Evolutionary conservation across 768 basidiomycete genomes (phyloP).

Genomic region (Pisolithus tinctorius): DNA sequence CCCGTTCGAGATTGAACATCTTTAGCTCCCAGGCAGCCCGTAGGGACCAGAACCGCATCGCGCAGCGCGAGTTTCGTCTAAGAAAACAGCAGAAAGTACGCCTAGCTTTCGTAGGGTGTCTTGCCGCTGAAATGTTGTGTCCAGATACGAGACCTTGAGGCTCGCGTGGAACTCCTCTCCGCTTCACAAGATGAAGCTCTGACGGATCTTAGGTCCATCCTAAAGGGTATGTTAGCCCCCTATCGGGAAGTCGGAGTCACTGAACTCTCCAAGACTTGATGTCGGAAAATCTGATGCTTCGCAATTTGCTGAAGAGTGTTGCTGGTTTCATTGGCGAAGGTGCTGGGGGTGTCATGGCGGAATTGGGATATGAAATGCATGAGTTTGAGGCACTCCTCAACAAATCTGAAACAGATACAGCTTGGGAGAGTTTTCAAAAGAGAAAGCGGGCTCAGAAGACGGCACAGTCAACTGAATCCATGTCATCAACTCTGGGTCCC

Average conservation of each 20-base stretch:
- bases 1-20: slow-evolving; percentile 1
- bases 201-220: slow-evolving; percentile 72
- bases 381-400: slow-evolving; percentile 81
- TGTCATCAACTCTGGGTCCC: slow-evolving; percentile 26
- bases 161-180: slow-evolving; percentile 89
- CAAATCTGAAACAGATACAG: slow-evolving; percentile 87
- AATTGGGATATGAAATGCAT: slow-evolving; percentile 69
- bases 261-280: slow-evolving; percentile 58
- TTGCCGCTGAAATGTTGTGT: background rate
- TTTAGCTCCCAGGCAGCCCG: slow-evolving; percentile 80
- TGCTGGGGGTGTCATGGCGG: slow-evolving; percentile 66
- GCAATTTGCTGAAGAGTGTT: slow-evolving; percentile 69
- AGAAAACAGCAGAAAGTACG: slow-evolving; percentile 82
- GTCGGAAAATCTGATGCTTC: slow-evolving; percentile 82
- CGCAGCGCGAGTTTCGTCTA: slow-evolving; percentile 87
- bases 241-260: background rate
- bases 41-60: slow-evolving; percentile 86
- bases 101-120: slow-evolving; percentile 2
- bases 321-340: slow-evolving; percentile 85
- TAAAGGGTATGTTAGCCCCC: slow-evolving; percentile 49
- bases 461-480: slow-evolving; percentile 21
- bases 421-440: slow-evolving; percentile 80
- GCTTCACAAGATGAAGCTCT: slow-evolving; percentile 88
- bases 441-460: slow-evolving; percentile 44
- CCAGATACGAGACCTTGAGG: slow-evolving; percentile 93